Base-by-base conservation (phyloP, 352 stramenopile genomes). In the Paralagenidium karlingii region DNA sequence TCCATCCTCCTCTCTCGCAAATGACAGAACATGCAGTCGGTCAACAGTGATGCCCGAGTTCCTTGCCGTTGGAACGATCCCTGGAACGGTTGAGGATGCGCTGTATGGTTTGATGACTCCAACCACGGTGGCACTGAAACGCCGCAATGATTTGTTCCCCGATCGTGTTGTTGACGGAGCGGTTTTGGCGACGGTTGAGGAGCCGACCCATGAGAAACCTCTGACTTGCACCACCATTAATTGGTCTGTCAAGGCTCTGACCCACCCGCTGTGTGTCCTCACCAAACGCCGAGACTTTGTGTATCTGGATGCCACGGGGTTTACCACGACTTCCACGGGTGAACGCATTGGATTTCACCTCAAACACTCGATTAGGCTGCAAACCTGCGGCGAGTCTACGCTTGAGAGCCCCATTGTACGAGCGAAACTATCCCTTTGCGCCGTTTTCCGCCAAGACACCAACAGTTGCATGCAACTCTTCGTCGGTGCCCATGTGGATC, bases 291-390 rank as follows among this genome's bases (percentile, higher is more conserved):
- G 67, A 13, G 71, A 85, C 47, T 49, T 82, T 6, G 53, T 85
- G 3, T 68, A 64, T 27, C 42, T 82, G 11, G 68, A 82, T 26
- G 45, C 52, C 15, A 81, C 64, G 1, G 71, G 71, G 11, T 67
- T 54, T 3, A 61, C 43, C 1, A 54, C 31, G 16, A 39, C 79
- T 21, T 40, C 54, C 12, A 65, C 59, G 1, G 71, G 68, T 12
- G 65, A 85, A 30, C 63, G 46, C 4, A 37, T 85, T 37, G 71
- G 71, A 2, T n/a, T n/a, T n/a, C n/a, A n/a, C n/a, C n/a, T n/a
- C n/a, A n/a, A n/a, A n/a, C n/a, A n/a, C n/a, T n/a, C n/a, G n/a
- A n/a, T n/a, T n/a, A n/a, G n/a, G n/a, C n/a, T n/a, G n/a, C n/a
- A n/a, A n/a, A n/a, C n/a, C n/a, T n/a, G n/a, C n/a, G n/a, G n/a